Conservation (phyloP, 805 yeast species). For the Lachancea thermotolerans region DNA sequence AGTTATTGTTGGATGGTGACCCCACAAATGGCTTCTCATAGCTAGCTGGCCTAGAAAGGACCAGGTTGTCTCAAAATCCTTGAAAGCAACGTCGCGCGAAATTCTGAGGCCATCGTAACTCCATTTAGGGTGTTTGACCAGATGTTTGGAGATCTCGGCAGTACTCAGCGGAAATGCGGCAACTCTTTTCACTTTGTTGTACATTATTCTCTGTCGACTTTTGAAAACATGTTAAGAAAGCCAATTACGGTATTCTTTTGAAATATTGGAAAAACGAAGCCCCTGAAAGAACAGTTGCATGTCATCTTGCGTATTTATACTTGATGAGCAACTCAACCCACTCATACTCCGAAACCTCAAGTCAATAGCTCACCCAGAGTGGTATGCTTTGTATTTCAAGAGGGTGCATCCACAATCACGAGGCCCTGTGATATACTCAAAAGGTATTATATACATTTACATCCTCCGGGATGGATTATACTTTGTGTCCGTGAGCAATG, state of each 20-base stretch:
- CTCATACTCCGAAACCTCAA: constrained; percentile 23
- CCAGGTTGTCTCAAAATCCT: constrained; percentile 59
- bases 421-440: constrained; percentile 3
- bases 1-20: constrained; percentile 66
- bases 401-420: constrained; percentile 1
- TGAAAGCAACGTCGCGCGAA: constrained; percentile 37
- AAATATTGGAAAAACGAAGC: neutral
- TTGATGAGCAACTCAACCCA: constrained; percentile 28
- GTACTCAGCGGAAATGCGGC: constrained; percentile 27
- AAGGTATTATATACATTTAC: constrained; percentile 17
- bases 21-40: constrained; percentile 46
- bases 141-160: constrained; percentile 16
- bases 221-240: neutral
- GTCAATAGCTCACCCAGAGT: constrained; percentile 19
- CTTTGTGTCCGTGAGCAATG: constrained; percentile 18
- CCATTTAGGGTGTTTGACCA: constrained; percentile 27
- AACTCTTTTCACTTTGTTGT: constrained; percentile 32
- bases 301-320: constrained; percentile 25
- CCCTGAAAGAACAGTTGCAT: constrained; percentile 7
- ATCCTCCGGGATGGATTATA: constrained; percentile 24
- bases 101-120: constrained; percentile 18
- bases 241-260: too few species aligned
- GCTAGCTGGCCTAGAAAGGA: constrained; percentile 54
- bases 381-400: constrained; percentile 17
- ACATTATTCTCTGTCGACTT: constrained; percentile 24